Base-by-base conservation (phyloP, 306 rosid genomes). In the Quercus dentata region DNA sequence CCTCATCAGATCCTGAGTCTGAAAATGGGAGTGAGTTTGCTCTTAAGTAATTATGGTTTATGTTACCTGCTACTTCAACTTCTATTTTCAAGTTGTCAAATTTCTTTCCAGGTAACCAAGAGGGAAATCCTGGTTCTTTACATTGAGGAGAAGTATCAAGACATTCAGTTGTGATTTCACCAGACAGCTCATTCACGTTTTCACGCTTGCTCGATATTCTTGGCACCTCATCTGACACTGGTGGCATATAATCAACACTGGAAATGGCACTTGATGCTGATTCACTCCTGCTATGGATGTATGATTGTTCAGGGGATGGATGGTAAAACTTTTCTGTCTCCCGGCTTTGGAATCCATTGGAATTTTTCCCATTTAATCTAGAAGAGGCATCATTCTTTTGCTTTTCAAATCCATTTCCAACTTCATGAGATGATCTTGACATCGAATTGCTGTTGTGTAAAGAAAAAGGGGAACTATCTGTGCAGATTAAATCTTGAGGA, bases 251-350 rank as follows among this genome's bases (percentile, higher is more conserved):
- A 77, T 91, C 97, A 57, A 79, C 73, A 84, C 95, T 90, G 58
- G 91, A 92, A 73, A 87, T 80, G 57, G 91, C 90, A 82, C 96
- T 92, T 62, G 99, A 88, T 63, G 89, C 86, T 78, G 98, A 91
- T 77, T 80, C 96, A 56, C 97, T 92, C 87, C 98, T 81, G 85
- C 94, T 89, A 80, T 89, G 81, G 82, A 87, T 74, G 71, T 80
- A 88, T 1, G 95, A 90, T 80, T 87, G 90, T 61, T 86, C 90
- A 38, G 85, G 89, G 28, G 91, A 92, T 69, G 85, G 80, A 65
- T 81, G 90, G 83, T 81, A 87, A 56, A 62, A 74, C 73, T 83
- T 88, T 82, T 83, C 91, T 10, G 81, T 82, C 51, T 79, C 91
- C 17, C 84, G 72, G 46, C 77, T 83, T 79, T 31, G 83, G 81